Conservation (phyloP, 176 grass and related monocot species). For the Oryza coarctata region DNA sequence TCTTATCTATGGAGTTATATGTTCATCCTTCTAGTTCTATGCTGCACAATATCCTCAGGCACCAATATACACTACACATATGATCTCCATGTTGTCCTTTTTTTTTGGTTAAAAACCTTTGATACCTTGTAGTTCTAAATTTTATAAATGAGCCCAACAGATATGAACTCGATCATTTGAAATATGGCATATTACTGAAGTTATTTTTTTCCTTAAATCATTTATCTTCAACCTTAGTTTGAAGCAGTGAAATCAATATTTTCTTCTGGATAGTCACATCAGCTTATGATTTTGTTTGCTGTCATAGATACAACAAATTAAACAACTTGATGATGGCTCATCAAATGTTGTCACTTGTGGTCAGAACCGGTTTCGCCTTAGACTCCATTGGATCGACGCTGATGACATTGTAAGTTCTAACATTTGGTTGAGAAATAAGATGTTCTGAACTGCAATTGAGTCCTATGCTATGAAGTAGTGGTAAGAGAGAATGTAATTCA, state of each 20-base stretch:
- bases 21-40: neutral
- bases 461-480: constrained; percentile 7
- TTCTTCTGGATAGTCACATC: constrained; percentile 21
- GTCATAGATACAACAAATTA: constrained; percentile 67
- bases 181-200: neutral
- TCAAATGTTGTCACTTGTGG: constrained; percentile 68
- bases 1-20: constrained; percentile 8
- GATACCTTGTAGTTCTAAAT: neutral
- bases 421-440: neutral
- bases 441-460: neutral
- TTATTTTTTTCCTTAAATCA: constrained; percentile 17
- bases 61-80: neutral
- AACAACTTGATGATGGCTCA: constrained; percentile 63
- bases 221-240: constrained; percentile 4
- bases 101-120: neutral
- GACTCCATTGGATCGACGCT: constrained; percentile 62
- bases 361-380: constrained; percentile 78
- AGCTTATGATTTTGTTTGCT: constrained; percentile 30
- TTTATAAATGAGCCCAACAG: constrained; percentile 1
- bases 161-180: neutral
- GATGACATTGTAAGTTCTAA: constrained; percentile 70
- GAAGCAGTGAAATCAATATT: neutral
- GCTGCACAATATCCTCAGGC: constrained; percentile 6
- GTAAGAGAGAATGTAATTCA: neutral
- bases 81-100: neutral